phyloP scores from a whole-genome alignment of 306 rosid species.

The Medicago truncatula region DNA sequence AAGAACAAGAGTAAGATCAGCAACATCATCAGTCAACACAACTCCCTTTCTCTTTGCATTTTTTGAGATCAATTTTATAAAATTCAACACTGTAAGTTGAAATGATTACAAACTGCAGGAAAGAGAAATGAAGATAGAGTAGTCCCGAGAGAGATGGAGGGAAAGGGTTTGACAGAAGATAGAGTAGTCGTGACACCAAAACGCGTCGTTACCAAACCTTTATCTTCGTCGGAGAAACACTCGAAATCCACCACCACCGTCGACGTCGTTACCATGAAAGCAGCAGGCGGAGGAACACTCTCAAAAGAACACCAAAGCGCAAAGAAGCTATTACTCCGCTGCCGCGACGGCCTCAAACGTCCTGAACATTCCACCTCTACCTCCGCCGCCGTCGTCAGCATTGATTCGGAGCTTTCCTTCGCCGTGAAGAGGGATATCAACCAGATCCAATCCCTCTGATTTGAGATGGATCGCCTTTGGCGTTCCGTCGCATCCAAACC shows the following conservation, averaged over 20 bases:
- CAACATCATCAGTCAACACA: no score
- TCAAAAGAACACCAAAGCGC: conserved; percentile 80
- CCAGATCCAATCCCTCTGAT: conserved; percentile 84
- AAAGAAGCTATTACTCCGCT: conserved; percentile 61
- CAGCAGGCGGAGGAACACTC: conserved; percentile 61
- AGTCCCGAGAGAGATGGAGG: no score
- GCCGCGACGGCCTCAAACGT: conserved; percentile 69
- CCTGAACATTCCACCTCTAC: conserved; percentile 62
- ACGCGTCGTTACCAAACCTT: neutral
- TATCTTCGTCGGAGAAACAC: conserved; percentile 10
- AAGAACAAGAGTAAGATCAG: no score
- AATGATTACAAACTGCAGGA: no score
- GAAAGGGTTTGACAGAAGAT: no score
- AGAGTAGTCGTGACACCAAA: no score
- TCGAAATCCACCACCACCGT: neutral
- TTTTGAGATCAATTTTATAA: no score
- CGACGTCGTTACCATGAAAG: conserved; percentile 45
- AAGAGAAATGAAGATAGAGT: no score
- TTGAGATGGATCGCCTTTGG: no score
- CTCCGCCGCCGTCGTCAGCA: conserved; percentile 13
- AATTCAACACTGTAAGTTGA: no score
- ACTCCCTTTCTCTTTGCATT: no score
- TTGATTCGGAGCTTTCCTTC: conserved; percentile 59
- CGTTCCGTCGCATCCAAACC: conserved; percentile 72
- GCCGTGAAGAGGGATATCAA: conserved; percentile 66